Base-by-base conservation (phyloP, 495 filamentous ascomycete species). In the Aspergillus leporis region DNA sequence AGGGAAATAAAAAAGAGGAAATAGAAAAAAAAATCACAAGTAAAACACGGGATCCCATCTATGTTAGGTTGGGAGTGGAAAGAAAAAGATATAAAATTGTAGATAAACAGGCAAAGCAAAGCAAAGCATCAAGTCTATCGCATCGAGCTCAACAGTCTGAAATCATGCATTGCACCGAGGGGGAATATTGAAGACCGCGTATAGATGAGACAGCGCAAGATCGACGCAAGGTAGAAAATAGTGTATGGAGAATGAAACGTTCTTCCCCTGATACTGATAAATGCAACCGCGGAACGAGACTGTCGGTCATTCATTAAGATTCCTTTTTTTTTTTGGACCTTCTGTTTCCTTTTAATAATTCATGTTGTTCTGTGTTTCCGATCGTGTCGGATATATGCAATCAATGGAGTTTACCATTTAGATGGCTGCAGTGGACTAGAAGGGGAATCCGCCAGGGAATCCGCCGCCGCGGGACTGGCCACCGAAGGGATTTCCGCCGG, bases 401-500 rank as follows among this genome's bases (percentile, higher is more conserved):
- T 8, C 40, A 36, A 43, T 23, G 30, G 21, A 14, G 6, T 25
- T 5, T 38, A 13, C n/a, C 21, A 19, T 19, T 45, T 41, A 21
- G 6, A 21, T 13, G 28, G 25, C 28, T 40, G n/a, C 14, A 19
- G 51, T 53, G 19, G 34, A 34, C 56, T 59, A 77, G 67, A 80
- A 81, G 25, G 73, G 68, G 66, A 75, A 79, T 54, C 70, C 73
- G 32, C 68, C 68, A 30, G 67, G 66, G 67, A 77, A 78, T 45
- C 76, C 76, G 30, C 76, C 76, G 30, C 74, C 73, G 22, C 57
- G 65, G 51, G 61, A 60, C 34, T 71, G 67, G 21, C 76, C 69
- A 5, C 67, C 76, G 56, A 78, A 77, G 36, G 74, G 74, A 40
- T 72, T 61, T 21, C 79, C 77, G 32, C 79, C 79, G 41, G 78